Base-by-base conservation (phyloP, 148 eudicot species). In the Amaranthus cruentus region DNA sequence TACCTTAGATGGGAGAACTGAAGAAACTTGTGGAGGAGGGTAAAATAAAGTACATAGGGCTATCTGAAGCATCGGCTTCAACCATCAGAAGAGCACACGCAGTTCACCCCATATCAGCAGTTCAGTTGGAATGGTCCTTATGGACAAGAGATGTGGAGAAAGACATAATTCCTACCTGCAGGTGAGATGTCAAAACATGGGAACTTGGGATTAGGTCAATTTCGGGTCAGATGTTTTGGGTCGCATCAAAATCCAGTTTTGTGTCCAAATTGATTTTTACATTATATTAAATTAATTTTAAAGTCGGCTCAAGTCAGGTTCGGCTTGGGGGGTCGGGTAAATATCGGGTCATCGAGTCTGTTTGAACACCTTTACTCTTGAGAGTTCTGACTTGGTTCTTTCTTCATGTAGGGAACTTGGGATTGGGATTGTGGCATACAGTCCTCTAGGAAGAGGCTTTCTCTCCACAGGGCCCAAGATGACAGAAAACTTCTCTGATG, bases 1-100 rank as follows among this genome's bases (percentile, higher is more conserved):
- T 7, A 72, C 12, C 9, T 43, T 8, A 82, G 84, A 82, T 82
- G 84, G 79, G 81, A 62, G 84, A 82, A 73, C 81, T 82, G 4
- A 78, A 82, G 69, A 82, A 82, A 47, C 71, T 82, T 62, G 74
- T 82, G 9, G 81, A 82, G 44, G 84, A 82, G 74, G 79, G 84
- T 9, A 82, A 82, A 67, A 68, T 82, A 47, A 82, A 75, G 73
- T 71, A 82, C 66, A 68, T 82, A 12, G 84, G 84, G 54, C 60
- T 82, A 4, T 82, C 81, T 47, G 84, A 82, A 63, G 84, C 84
- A 68, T 78, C 84, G 12, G 70, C 84, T 8, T 78, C 84, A 44
- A 82, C 84, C 13, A 82, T 82, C 79, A 75, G 84, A 75, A 75
- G 84, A 72, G 81, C 84, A 3, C 84, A 82, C 21, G 79, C 79